Evolutionary conservation across 305 asterid species (phyloP), one percentile per base, ranked within the genome.

Genomic region (Fraxinus greggii): DNA sequence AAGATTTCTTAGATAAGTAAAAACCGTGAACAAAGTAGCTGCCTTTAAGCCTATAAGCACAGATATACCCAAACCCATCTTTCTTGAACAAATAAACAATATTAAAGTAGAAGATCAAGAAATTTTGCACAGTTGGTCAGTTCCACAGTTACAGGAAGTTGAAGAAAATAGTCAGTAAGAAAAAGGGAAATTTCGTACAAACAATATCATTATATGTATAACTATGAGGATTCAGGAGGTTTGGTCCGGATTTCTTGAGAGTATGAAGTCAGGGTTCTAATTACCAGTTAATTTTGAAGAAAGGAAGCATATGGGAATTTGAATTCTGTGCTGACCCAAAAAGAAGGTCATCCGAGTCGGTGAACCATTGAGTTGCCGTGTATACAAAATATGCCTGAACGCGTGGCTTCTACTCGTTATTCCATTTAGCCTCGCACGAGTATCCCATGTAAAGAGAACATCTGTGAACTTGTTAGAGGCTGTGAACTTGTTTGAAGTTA

Each of bases 41-140:
- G 91, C 88, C 86, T 95, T 91, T 84, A 94, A 42, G 79, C 91
- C 93, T 87, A 95, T 86, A 72, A 94, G 93, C n/a, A 86, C 76
- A 28, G 97, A 92, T 81, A 93, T 84, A 78, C 98, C 97, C 80
- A 92, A 85, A 65, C 93, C 97, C 97, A 95, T 95, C 77, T 21
- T 69, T 75, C 83, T 73, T 77, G 19, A 73, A 78, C 75, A 77
- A 7, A 38, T 69, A 19, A 33, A 35, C 63, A 59, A 76, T 28
- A 21, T 36, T 79, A 10, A 17, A 79, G n/a, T 3, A 36, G 61
- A 51, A 36, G 48, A 10, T 72, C 61, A 63, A 74, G n/a, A 75
- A 21, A 69, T 78, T 42, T 54, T 75, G n/a, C 2, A 32, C 75
- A 31, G 38, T 69, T 24, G 29, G 29, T 10, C 35, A 24, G 72